Evolutionary conservation across 805 yeast genomes (phyloP).

Genomic region (Ogataea paradorogensis): DNA sequence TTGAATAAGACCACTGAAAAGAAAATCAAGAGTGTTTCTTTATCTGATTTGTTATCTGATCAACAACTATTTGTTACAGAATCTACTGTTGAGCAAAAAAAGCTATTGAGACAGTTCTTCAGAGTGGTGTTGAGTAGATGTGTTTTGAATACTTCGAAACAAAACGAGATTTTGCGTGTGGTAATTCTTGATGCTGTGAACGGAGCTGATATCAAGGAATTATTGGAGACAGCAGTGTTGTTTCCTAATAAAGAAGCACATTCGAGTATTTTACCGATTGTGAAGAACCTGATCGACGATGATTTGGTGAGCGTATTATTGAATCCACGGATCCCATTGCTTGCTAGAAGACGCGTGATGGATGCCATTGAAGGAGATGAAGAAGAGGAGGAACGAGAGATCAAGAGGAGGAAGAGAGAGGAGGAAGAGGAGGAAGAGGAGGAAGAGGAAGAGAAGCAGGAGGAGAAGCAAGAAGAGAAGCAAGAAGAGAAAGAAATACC

Average conservation of each 20-base stretch:
- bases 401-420: conserved; percentile 2
- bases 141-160: conserved; percentile 58
- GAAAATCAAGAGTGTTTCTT: conserved; percentile 43
- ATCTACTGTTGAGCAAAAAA: conserved; percentile 38
- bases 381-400: conserved; percentile 12
- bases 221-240: conserved; percentile 54
- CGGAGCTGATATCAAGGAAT: conserved; percentile 21
- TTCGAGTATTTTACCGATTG: conserved; percentile 70
- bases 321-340: conserved; percentile 73
- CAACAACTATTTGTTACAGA: conserved; percentile 49
- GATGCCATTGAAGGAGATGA: neutral
- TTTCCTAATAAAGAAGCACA: conserved; percentile 57
- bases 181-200: conserved; percentile 37
- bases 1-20: conserved; percentile 12
- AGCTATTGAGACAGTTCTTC: conserved; percentile 45
- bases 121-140: conserved; percentile 44
- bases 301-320: conserved; percentile 55
- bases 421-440: neutral
- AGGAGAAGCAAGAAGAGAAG: conserved; percentile 12
- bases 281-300: conserved; percentile 49
- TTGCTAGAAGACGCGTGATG: conserved; percentile 18
- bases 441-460: conserved; percentile 12
- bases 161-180: conserved; percentile 54
- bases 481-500: conserved; percentile 10
- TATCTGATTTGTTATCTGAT: conserved; percentile 69